These are phyloP conservation scores for Leishmania major DNA, from an alignment of 208 protist species.

Conservation along the genomic window DNA sequence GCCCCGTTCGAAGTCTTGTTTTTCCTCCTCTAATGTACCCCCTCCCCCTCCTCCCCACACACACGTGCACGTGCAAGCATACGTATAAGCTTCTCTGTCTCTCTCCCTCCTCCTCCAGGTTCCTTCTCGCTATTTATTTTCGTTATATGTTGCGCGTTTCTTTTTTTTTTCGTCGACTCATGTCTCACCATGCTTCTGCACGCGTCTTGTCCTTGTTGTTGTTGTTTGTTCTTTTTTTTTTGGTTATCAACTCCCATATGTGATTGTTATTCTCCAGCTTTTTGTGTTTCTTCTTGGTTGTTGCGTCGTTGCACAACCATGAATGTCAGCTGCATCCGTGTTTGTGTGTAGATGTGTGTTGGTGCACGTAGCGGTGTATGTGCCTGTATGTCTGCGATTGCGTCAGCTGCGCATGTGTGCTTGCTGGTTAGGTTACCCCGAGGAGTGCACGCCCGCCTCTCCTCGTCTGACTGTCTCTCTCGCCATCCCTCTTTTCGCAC, in stretches of 20 bases:
- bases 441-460: neutral
- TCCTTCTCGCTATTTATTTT: neutral
- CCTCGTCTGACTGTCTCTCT: neutral
- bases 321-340: neutral
- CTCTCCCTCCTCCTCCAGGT: neutral
- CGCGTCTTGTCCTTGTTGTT: neutral
- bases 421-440: neutral
- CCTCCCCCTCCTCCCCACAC: too few species aligned
- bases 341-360: neutral
- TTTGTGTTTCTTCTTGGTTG: neutral
- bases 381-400: neutral
- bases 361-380: neutral
- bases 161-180: neutral
- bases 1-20: neutral
- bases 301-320: neutral
- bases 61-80: neutral
- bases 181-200: neutral
- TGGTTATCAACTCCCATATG: neutral
- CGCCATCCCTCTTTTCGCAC: neutral
- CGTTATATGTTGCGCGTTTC: neutral
- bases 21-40: neutral
- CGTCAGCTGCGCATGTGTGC: neutral
- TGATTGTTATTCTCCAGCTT: neutral
- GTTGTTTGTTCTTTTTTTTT: neutral
- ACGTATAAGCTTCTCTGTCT: slow-evolving; percentile 1